Percentiles rank a stretch among this genome's conserved stretches.
These are phyloP conservation scores for Eucalyptus regnans DNA, from an alignment of 345 rosid species.

Conservation along the genomic window DNA sequence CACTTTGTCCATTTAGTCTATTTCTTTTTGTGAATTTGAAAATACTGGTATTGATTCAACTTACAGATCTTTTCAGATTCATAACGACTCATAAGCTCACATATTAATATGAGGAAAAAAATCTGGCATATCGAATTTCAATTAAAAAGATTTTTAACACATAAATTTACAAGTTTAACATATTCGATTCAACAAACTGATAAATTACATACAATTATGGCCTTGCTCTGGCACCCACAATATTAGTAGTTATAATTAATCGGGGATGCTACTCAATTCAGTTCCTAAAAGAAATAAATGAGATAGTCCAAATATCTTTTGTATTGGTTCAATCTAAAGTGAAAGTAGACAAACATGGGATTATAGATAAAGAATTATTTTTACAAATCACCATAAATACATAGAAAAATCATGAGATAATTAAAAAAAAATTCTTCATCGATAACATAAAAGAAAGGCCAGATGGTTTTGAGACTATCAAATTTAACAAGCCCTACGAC, in stretches of 20 bases:
- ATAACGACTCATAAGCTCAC: too few relatives aligned
- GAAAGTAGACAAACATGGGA: not conserved
- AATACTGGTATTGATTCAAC: too few relatives aligned
- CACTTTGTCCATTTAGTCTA: too few relatives aligned
- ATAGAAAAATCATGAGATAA: not conserved
- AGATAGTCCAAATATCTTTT: not conserved
- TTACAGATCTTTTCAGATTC: too few relatives aligned
- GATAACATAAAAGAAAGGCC: not conserved
- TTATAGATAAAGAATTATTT: not conserved
- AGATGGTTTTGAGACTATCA: not conserved
- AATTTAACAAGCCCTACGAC: not conserved
- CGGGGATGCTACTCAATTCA: not conserved
- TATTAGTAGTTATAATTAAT: not conserved
- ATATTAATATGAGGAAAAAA: too few relatives aligned
- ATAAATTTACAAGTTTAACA: not conserved
- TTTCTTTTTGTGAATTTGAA: too few relatives aligned
- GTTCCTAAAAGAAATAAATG: not conserved
- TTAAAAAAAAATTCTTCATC: too few relatives aligned
- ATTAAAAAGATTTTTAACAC: not conserved
- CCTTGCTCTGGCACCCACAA: not conserved
- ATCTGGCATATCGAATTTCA: not conserved
- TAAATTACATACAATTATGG: not conserved
- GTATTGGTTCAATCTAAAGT: not conserved
- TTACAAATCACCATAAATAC: not conserved
- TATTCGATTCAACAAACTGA: not conserved